Evolutionary conservation across 345 rosid genomes (phyloP), one percentile per base, ranked within the genome.

Genomic region (Hibiscus mutabilis): DNA sequence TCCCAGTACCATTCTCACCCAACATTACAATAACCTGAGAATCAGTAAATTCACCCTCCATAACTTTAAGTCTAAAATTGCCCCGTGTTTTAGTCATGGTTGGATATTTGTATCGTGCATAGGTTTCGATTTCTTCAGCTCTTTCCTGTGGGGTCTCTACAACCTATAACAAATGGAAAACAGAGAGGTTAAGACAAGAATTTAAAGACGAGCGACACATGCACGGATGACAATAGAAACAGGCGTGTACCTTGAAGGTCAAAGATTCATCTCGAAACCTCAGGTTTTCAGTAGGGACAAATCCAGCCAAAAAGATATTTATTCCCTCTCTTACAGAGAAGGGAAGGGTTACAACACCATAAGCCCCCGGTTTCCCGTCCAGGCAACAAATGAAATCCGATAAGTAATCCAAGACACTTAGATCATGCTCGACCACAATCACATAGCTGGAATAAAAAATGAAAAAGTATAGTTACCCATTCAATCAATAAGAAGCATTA

Each of bases 1-100:
- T 96, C 77, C 99, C 99, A 12, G 97, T 92, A 51, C 99, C 98
- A 78, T 96, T 96, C 88, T 96, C 98, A 55, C 99, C 98, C 76
- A 95, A 82, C 99, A 96, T 96, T 1, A 96, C 97, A 73, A 92
- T 70, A 73, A 96, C 92, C 84, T 92, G 99, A 44, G 99, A 96
- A 79, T 96, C 99, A 2, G 99, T 91, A 76, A 96, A 96, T 85
- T 96, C 99, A 74, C 99, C 99, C 88, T 56, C 60, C 11, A 1
- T 21, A 4, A 92, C 99, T 74, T 77, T 79, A 75, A 96, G 87
- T 76, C 65, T 90, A 72, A 96, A 96, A 70, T 81, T 83, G 22
- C 99, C 99, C 81, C 87, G 96, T 69, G 87, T 86, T 79, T 91
- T 96, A 61, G 81, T 78, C 98, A 96, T 96, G 58, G 97, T 81